Evolutionary conservation across 768 basidiomycete species (phyloP), one percentile per base, ranked within the genome.

Genomic region (Sistotremastrum suecicum): DNA sequence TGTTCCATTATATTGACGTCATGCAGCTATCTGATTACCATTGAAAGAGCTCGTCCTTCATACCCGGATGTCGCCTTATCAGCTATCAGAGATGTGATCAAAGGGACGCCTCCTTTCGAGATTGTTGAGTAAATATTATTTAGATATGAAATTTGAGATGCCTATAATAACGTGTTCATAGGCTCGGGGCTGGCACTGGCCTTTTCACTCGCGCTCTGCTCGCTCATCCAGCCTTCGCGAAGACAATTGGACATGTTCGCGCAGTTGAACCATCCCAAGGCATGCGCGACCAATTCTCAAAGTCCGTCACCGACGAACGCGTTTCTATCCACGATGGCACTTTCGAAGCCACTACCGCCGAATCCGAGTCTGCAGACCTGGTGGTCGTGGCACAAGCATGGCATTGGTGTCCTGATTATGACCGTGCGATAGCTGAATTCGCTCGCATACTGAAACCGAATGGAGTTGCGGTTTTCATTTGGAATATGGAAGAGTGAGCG

Each of bases 341-440:
- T 1, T 92, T 91, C 53, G 76, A 83, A 28, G 54, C 60, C 1
- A 79, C 80, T 3, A 67, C 67, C n/a, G 64, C 80, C 7, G 64
- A 68, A 40, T 72, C 78, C 48, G 72, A 69, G 0, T 83, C 79
- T 75, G 88, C 86, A 0, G 85, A 90, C 57, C 53, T 86, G n/a
- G 59, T 89, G 11, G 64, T 85, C 44, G 72, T 86, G 34, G 87
- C 85, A 4, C 83, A 92, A 80, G 92, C 92, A 10, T 95, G 81
- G 60, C 92, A 97, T 65, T 97, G 92, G 92, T 85, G 84, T 50
- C 82, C 81, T 7, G 75, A 91, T 58, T 82, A 78, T 56, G 72
- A 76, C 40, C 67, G 65, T 44, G 88, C 91, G 0, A 70, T 75
- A 12, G 62, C 62, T 0, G 91, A 95, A 58, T 85, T 94, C 53